Conservation (phyloP, 352 stramenopile genomes). For the Pythium rishiriense region DNA sequence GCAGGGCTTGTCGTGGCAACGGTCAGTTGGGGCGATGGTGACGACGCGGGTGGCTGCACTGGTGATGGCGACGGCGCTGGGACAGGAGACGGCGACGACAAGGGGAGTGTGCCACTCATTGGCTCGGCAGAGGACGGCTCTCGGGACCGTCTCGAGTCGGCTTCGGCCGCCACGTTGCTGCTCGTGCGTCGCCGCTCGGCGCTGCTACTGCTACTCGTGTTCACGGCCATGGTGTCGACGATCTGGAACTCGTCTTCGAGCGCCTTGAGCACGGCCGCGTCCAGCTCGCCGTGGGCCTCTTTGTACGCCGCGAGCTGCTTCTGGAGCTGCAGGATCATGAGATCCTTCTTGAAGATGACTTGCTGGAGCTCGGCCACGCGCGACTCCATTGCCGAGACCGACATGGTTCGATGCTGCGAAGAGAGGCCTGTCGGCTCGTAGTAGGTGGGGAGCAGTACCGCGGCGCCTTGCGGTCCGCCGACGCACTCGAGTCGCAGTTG, state of each 20-base stretch:
- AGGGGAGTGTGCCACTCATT: background rate
- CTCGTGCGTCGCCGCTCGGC: slow-evolving; percentile 16
- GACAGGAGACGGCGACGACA: background rate
- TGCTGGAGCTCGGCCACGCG: slow-evolving; percentile 71
- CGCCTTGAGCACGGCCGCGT: slow-evolving; percentile 29
- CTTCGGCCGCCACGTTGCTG: slow-evolving; percentile 10
- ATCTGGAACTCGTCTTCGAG: slow-evolving; percentile 30
- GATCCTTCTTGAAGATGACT: slow-evolving; percentile 83
- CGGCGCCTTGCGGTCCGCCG: background rate
- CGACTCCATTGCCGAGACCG: slow-evolving; percentile 38
- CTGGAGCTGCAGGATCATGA: slow-evolving; percentile 81
- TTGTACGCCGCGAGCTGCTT: slow-evolving; percentile 65
- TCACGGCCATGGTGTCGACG: slow-evolving; percentile 20
- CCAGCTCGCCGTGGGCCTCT: slow-evolving; percentile 49
- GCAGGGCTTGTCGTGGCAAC: background rate
- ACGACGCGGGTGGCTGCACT: background rate
- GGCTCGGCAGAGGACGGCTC: background rate
- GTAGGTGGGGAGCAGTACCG: background rate
- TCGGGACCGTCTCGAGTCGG: background rate
- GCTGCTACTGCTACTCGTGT: slow-evolving; percentile 17
- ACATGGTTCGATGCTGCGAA: slow-evolving; percentile 5
- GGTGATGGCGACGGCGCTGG: background rate
- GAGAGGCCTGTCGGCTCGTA: background rate
- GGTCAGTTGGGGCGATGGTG: background rate
- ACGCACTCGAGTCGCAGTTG: background rate